A percentile compares a stretch with the other conserved stretches of the same genome.
Evolutionary conservation across 2,329 filamentous ascomycete genomes (phyloP).

Genomic region (Beauveria sp.): DNA sequence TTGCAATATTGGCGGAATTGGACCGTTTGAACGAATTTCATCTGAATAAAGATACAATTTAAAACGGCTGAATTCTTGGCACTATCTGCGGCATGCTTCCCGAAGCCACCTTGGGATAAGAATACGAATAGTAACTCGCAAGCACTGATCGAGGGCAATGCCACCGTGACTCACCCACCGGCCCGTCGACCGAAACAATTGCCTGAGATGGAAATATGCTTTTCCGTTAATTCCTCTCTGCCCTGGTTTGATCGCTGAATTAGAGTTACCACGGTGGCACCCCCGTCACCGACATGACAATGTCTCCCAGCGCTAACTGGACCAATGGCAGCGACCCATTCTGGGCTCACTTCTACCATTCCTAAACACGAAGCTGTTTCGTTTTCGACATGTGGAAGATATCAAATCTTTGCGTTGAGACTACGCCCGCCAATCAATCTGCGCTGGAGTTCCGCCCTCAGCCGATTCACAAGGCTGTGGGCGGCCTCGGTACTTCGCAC

Average conservation of each 20-base stretch:
- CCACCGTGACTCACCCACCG: too few species aligned
- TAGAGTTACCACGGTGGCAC: too few species aligned
- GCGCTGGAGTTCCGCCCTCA: background rate
- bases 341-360: background rate
- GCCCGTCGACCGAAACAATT: background rate
- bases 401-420: background rate
- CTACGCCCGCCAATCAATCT: background rate
- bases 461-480: background rate
- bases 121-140: too few species aligned
- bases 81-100: background rate
- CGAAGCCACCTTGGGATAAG: background rate
- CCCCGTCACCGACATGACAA: background rate
- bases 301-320: background rate
- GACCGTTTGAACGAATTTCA: background rate
- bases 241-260: too few species aligned
- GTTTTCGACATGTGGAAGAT: background rate
- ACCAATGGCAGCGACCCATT: slow-evolving; percentile 2
- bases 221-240: too few species aligned
- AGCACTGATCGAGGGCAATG: too few species aligned
- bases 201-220: too few species aligned
- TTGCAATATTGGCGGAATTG: too few species aligned
- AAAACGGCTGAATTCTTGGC: background rate
- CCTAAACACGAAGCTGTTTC: slow-evolving; percentile 7
- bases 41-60: background rate
- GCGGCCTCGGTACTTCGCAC: background rate